Evolutionary conservation across 805 yeast species (phyloP), one percentile per base, ranked within the genome.

Genomic region (Teunomyces funiuensis): DNA sequence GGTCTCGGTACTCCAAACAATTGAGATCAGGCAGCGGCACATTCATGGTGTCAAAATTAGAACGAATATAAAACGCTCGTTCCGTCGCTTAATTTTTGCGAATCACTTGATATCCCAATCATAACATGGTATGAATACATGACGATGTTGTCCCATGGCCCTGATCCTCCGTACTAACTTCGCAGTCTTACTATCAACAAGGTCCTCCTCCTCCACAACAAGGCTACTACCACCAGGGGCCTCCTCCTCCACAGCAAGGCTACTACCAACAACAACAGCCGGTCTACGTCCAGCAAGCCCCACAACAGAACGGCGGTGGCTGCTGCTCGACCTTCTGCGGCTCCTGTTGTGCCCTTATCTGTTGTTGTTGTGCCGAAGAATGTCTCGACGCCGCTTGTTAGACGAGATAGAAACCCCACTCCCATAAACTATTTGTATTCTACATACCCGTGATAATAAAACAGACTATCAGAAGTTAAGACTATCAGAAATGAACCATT

Each of bases 231-330:
- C 60, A 56, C 43, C 55, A 53, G 39, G 60, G 60, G 17, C 58
- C 58, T 18, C 51, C 50, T 19, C 57, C 53, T 13, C 60, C 44
- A 17, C 58, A n/a, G n/a, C n/a, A 52, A 39, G 63, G 61, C 17
- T 54, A 45, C 42, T 50, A 51, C 33, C 66, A 60, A 43, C 66
- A 60, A 42, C 67, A 51, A 16, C 67, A 62, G 42, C 67, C 67
- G 11, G 53, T 60, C 41, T 62, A 62, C 45, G 57, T 55, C 8
- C 64, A 59, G 40, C 66, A 61, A 41, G 55, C 50, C 17, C 63
- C 55, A 3, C 51, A 45, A 22, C 47, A 44, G 36, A 40, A 42
- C 8, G 47, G 50, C 9, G 53, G 53, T 37, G 60, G 65, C 7
- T 61, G 65, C 40, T 61, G 64, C 27, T 42, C 49, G 2, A 41